phyloP scores from a whole-genome alignment of 495 filamentous ascomycete species.

The Chaetomium cochliodes region DNA sequence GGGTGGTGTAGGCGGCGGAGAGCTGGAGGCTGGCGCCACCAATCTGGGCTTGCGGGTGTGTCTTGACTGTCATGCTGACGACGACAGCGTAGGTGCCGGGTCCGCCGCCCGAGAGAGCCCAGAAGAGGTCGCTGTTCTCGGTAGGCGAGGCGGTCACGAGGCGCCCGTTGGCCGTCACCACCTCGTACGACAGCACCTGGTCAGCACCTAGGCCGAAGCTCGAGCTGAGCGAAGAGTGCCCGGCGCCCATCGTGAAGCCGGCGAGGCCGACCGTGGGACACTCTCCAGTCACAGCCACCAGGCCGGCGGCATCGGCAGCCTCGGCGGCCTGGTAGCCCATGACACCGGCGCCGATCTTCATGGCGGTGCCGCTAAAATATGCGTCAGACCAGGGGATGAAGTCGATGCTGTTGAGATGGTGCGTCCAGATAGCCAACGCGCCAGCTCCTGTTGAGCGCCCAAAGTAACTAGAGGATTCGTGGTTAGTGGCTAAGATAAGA shows the following conservation, averaged over 20 bases:
- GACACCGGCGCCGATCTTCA: conserved; percentile 56
- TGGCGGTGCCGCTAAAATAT: conserved; percentile 43
- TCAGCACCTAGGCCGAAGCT: conserved; percentile 60
- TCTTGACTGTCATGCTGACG: conserved; percentile 44
- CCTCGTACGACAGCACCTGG: conserved; percentile 57
- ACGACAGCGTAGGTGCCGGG: conserved; percentile 57
- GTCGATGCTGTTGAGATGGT: conserved; percentile 47
- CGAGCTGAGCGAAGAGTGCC: conserved; percentile 53
- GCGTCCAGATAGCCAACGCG: conserved; percentile 49
- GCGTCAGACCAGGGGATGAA: conserved; percentile 39
- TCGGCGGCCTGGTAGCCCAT: conserved; percentile 50
- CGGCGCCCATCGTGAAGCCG: conserved; percentile 58
- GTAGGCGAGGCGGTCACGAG: conserved; percentile 47
- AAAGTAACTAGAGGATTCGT: conserved; percentile 20
- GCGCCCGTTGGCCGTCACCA: conserved; percentile 50
- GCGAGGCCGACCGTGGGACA: conserved; percentile 49
- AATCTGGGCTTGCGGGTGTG: conserved; percentile 33
- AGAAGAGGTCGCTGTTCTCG: conserved; percentile 57
- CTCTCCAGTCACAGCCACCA: conserved; percentile 48
- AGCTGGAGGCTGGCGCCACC: conserved; percentile 26
- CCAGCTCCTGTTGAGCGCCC: conserved; percentile 50
- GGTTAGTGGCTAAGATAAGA: not conserved
- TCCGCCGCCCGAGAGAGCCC: conserved; percentile 60
- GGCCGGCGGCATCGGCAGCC: conserved; percentile 41
- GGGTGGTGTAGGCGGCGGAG: conserved; percentile 9